A percentile compares a stretch with the other conserved stretches of the same genome.
phyloP scores from a whole-genome alignment of 129 eudicot species.

The Solidago caesia region DNA sequence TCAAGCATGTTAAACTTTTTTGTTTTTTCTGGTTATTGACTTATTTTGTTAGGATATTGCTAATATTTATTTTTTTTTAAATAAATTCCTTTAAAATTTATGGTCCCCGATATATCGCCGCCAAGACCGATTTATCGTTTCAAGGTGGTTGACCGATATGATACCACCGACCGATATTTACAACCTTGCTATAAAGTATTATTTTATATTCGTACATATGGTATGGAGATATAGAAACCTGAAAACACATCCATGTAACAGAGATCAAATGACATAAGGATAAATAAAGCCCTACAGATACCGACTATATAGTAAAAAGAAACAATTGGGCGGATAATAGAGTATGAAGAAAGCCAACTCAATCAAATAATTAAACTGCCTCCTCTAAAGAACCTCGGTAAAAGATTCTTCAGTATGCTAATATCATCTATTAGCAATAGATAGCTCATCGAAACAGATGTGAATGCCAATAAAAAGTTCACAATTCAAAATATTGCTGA shows the following conservation, averaged over 20 bases:
- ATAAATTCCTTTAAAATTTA: too few species aligned
- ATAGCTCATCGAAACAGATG: conserved; percentile 6
- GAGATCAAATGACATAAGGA: background rate
- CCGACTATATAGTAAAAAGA: background rate
- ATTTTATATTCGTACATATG: background rate
- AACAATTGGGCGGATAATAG: background rate
- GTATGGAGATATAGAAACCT: conserved; percentile 4
- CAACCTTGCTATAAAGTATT: background rate
- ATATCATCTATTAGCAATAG: conserved; percentile 11
- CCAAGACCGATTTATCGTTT: too few species aligned
- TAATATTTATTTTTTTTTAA: too few species aligned
- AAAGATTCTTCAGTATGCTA: background rate
- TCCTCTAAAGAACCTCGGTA: background rate
- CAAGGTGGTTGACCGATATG: too few species aligned
- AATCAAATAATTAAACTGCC: background rate
- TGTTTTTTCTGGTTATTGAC: too few species aligned
- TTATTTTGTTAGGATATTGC: too few species aligned
- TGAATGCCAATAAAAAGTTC: conserved; percentile 2
- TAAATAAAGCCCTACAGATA: background rate
- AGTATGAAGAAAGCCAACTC: background rate
- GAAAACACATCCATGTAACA: background rate
- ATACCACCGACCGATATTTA: too few species aligned
- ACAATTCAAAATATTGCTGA: conserved; percentile 11
- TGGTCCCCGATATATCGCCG: too few species aligned
- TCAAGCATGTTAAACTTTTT: too few species aligned